A percentile compares a stretch with the other conserved stretches of the same genome.
Evolutionary conservation across 129 eudicot genomes (phyloP).

Genomic region (Flaveria robusta): DNA sequence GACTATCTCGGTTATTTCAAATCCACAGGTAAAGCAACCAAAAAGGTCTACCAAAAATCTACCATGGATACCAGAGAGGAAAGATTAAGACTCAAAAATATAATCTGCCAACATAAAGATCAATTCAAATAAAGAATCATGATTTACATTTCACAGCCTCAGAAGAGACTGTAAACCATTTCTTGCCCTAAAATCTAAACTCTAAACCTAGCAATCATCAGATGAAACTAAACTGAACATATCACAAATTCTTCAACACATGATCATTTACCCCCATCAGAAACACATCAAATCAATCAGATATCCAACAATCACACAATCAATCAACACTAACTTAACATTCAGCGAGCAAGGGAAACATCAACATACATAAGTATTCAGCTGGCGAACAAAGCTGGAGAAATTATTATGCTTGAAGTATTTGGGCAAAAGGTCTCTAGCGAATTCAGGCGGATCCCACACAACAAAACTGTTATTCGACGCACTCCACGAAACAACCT

Average conservation of each 20-base stretch:
- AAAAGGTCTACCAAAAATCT: slow-evolving; percentile 6
- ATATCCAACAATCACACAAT: slow-evolving; percentile 2
- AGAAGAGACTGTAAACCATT: background rate
- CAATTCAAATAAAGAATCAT: background rate
- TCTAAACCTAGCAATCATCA: slow-evolving; percentile 12
- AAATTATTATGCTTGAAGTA: slow-evolving; percentile 87
- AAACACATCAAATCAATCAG: background rate
- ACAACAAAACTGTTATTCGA: slow-evolving; percentile 78
- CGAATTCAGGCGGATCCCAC: slow-evolving; percentile 89
- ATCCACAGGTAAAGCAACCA: background rate
- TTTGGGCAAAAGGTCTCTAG: slow-evolving; percentile 70
- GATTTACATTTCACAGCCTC: background rate
- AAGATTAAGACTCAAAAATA: background rate
- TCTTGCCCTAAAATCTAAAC: slow-evolving; percentile 3
- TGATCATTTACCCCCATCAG: slow-evolving; percentile 5
- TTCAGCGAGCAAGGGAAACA: background rate
- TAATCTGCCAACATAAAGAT: background rate
- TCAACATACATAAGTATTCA: slow-evolving; percentile 74
- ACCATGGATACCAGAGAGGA: background rate
- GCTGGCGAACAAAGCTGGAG: slow-evolving; percentile 89
- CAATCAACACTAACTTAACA: background rate
- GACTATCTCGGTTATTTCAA: background rate
- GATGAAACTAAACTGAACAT: background rate
- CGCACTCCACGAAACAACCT: slow-evolving; percentile 82
- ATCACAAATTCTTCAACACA: background rate